Evolutionary conservation across 495 filamentous ascomycete genomes (phyloP).

Genomic region (Tuber aestivum): DNA sequence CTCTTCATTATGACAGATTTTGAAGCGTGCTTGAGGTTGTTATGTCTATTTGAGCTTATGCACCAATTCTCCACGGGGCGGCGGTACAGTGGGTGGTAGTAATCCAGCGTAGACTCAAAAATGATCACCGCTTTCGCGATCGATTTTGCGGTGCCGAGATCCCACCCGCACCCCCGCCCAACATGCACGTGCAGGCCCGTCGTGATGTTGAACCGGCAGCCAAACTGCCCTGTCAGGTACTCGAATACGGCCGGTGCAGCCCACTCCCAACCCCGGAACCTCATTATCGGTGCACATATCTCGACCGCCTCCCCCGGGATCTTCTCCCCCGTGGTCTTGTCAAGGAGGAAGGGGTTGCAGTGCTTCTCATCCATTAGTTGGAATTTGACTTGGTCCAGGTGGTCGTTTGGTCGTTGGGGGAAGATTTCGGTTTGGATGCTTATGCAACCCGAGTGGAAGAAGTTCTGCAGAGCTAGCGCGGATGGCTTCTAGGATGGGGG

Average conservation of each 20-base stretch:
- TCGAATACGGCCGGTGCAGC: constrained; percentile 22
- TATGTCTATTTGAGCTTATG: constrained; percentile 27
- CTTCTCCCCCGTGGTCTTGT: constrained; percentile 1
- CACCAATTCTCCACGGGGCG: constrained; percentile 30
- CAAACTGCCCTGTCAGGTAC: constrained; percentile 18
- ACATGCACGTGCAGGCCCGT: constrained; percentile 38
- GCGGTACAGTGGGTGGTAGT: constrained; percentile 27
- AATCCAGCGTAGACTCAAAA: constrained; percentile 34
- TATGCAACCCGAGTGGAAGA: constrained; percentile 19
- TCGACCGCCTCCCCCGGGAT: constrained; percentile 28
- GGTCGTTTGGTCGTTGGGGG: constrained; percentile 14
- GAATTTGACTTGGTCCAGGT: constrained; percentile 24
- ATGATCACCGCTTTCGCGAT: constrained; percentile 37
- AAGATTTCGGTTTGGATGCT: constrained; percentile 27
- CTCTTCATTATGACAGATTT: constrained; percentile 21
- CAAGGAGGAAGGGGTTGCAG: constrained; percentile 17
- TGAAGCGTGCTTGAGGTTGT: constrained; percentile 13
- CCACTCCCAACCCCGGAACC: constrained; percentile 20
- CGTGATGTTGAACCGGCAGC: constrained; percentile 30
- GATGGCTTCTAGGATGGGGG: constrained; percentile 20
- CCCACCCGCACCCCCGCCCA: constrained; percentile 34
- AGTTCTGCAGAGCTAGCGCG: constrained; percentile 11
- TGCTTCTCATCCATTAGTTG: constrained; percentile 30
- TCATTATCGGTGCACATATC: constrained; percentile 36
- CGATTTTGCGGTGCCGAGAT: constrained; percentile 22